Percentiles rank a stretch among this genome's conserved stretches.
phyloP scores from a whole-genome alignment of 352 stramenopile genomes.

The Phytophthora pinifolia region DNA sequence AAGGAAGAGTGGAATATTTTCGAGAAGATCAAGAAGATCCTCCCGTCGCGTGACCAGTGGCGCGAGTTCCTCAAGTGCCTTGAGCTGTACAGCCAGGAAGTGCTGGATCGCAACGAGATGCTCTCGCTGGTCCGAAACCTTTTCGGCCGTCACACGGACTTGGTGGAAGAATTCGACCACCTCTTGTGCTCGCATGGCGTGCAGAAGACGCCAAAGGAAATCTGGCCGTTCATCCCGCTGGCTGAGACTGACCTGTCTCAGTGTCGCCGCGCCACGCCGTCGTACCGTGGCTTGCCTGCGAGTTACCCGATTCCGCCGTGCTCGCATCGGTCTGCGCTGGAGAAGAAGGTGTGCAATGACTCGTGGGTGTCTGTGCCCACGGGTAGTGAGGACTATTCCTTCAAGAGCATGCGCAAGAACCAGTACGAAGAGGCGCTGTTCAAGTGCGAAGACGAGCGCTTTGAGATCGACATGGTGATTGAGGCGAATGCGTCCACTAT shows the following conservation, averaged over 20 bases:
- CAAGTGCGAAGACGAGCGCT: constrained; percentile 98
- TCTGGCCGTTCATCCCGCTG: constrained; percentile 91
- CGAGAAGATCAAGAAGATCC: constrained; percentile 93
- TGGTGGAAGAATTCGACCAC: constrained; percentile 81
- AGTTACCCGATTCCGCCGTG: constrained; percentile 98
- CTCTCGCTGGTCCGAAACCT: constrained; percentile 87
- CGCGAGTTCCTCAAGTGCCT: constrained; percentile 98
- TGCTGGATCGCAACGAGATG: constrained; percentile 91
- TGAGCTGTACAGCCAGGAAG: constrained; percentile 97
- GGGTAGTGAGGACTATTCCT: constrained; percentile 98
- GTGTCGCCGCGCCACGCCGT: constrained; percentile 92
- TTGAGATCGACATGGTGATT: constrained; percentile 94
- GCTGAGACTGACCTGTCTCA: constrained; percentile 91
- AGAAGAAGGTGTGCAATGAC: constrained; percentile 94
- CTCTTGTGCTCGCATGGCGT: constrained; percentile 75
- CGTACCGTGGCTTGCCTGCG: constrained; percentile 96
- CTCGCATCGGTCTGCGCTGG: constrained; percentile 92
- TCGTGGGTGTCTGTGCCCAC: constrained; percentile 98
- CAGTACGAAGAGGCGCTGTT: constrained; percentile 99
- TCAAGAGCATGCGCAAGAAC: constrained; percentile 99
- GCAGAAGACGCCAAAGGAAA: constrained; percentile 84
- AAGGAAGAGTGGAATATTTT: constrained; percentile 94
- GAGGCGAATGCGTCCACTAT: constrained; percentile 97
- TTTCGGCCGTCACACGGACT: constrained; percentile 83
- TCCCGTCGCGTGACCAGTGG: constrained; percentile 93